These are phyloP conservation scores for Ashbya aceris DNA, from an alignment of 1,139 yeast species.

Conservation along the genomic window DNA sequence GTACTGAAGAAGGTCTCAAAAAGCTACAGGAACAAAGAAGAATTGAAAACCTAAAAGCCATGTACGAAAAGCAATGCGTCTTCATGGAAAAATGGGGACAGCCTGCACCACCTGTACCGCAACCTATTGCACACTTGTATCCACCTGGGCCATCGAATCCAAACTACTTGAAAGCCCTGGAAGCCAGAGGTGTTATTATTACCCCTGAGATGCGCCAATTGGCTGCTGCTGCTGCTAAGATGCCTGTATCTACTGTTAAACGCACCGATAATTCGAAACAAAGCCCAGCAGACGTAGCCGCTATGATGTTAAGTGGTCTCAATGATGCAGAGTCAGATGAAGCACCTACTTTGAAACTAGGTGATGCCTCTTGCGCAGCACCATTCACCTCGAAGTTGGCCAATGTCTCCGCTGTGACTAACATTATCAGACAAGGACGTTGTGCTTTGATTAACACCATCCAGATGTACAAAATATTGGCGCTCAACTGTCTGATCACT, in stretches of 20 bases:
- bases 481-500: constrained; percentile 91
- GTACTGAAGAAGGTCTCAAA: constrained; percentile 91
- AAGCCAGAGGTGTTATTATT: constrained; percentile 68
- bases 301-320: constrained; percentile 59
- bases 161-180: constrained; percentile 75
- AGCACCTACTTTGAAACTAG: constrained; percentile 87
- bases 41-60: constrained; percentile 51
- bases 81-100: constrained; percentile 74
- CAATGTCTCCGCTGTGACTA: constrained; percentile 85
- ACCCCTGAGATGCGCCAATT: constrained; percentile 56
- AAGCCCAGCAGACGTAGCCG: constrained; percentile 55
- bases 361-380: constrained; percentile 99
- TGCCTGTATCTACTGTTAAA: constrained; percentile 25
- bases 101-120: constrained; percentile 79
- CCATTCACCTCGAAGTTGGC: constrained; percentile 95
- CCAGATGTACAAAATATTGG: constrained; percentile 97
- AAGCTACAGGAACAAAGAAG: constrained; percentile 77
- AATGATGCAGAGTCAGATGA: constrained; percentile 72
- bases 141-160: constrained; percentile 96
- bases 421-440: constrained; percentile 96
- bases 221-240: constrained; percentile 36
- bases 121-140: constrained; percentile 79
- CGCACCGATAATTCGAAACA: constrained; percentile 28
- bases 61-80: constrained; percentile 79
- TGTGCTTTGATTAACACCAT: constrained; percentile 95